Evolutionary conservation across 2,329 filamentous ascomycete genomes (phyloP), one percentile per base, ranked within the genome.

Genomic region (Dactylonectria estremocensis): DNA sequence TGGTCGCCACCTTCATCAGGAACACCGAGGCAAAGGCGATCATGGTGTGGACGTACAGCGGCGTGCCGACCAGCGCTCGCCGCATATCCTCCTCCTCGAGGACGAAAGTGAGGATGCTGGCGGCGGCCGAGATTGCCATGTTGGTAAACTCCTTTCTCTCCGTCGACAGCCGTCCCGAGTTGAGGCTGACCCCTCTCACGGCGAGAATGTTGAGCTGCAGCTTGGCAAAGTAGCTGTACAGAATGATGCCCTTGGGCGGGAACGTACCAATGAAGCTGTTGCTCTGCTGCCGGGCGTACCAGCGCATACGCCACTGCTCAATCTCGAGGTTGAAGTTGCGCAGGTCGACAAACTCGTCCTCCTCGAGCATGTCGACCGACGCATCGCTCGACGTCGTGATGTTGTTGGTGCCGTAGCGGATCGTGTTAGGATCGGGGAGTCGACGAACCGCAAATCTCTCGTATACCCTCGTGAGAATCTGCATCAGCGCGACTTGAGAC

Each of bases 311-410:
- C 81, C 81, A 83, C 60, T 82, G 79, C 35, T 83, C 82, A n/a
- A 83, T 82, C 35, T 80, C 79, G 31, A 82, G 77, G 64, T 83
- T 83, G 72, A 82, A 83, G 55, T 77, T 74, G 45, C 80, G 77
- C 14, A 83, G 67, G 62, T 79, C 76, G 24, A 77, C 78, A 31
- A 83, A 80, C 56, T 83, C 81, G 1, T 74, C 69, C 53, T 80
- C 80, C 1, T 75, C 73, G 0, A 83, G 71, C 13, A 80, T 77
- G 24, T 45, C 56, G 4, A 52, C 57, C 1, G 65, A 61, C 4
- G 65, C 52, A 48, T 70, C 65, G 7, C 59, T 62, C 2, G 49
- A 54, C n/a, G 40, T n/a, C 8, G 40, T 43, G 35, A 49, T 40
- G 1, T 49, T 40, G 20, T 52, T 61, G 9, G 60, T 67, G 4